These are phyloP conservation scores for Trichoderma guizhouense DNA, from an alignment of 2,329 filamentous ascomycete species.

Conservation along the genomic window DNA sequence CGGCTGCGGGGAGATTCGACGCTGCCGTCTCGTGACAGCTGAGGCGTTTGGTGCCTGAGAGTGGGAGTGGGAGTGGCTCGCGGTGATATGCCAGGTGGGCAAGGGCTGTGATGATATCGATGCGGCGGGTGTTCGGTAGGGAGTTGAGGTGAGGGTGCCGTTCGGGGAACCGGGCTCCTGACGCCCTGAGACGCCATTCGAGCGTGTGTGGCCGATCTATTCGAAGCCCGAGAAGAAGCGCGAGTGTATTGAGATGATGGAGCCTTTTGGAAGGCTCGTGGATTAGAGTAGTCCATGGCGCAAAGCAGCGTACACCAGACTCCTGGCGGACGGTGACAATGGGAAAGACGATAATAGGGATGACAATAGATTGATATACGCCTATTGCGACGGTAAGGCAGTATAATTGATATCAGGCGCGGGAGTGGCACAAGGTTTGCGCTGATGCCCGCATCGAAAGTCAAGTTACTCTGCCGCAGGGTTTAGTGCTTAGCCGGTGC, in stretches of 20 bases:
- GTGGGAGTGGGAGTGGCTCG: slow-evolving; percentile 39
- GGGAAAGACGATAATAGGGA: background rate
- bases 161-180: slow-evolving; percentile 41
- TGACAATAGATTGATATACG: background rate
- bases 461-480: background rate
- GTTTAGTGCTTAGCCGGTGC: slow-evolving; percentile 1
- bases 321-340: background rate
- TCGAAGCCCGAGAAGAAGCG: slow-evolving; percentile 46
- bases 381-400: background rate
- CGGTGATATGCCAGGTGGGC: slow-evolving; percentile 33
- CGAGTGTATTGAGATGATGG: slow-evolving; percentile 37
- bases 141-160: slow-evolving; percentile 36
- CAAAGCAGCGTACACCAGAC: background rate
- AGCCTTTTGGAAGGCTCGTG: slow-evolving; percentile 27
- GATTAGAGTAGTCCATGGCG: slow-evolving; percentile 32
- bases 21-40: slow-evolving; percentile 41
- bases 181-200: slow-evolving; percentile 40
- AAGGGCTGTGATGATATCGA: slow-evolving; percentile 36
- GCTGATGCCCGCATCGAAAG: slow-evolving; percentile 16
- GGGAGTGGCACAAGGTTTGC: background rate
- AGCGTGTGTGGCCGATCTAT: slow-evolving; percentile 40
- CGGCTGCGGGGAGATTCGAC: slow-evolving; percentile 40
- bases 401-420: background rate
- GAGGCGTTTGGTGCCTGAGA: slow-evolving; percentile 38
- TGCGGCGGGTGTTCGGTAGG: slow-evolving; percentile 37